These are phyloP conservation scores for Mycosphaerella sp. DNA, from an alignment of 2,329 filamentous ascomycete genomes.

Conservation along the genomic window DNA sequence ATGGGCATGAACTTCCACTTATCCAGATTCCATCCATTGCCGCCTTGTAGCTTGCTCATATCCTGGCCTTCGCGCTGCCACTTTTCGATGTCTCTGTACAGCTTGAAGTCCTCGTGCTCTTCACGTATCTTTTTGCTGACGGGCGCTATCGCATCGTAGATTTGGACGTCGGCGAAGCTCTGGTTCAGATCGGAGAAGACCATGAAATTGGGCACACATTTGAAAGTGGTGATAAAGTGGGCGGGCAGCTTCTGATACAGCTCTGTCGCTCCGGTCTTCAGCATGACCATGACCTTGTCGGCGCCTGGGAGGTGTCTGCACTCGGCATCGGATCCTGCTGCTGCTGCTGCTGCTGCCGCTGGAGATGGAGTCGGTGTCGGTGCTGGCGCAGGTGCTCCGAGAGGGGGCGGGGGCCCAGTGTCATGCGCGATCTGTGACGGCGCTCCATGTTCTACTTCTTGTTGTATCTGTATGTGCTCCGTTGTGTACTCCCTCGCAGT, in stretches of 20 bases:
- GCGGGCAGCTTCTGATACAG: slow-evolving; percentile 51
- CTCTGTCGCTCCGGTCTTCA: slow-evolving; percentile 57
- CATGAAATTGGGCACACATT: slow-evolving; percentile 42
- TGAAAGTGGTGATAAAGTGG: slow-evolving; percentile 51
- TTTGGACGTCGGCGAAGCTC: slow-evolving; percentile 38
- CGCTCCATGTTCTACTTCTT: not conserved
- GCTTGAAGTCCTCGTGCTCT: slow-evolving; percentile 32
- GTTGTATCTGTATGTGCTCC: not conserved
- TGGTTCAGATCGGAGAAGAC: slow-evolving; percentile 50
- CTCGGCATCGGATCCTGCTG: slow-evolving; percentile 1
- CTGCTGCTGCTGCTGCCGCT: not conserved
- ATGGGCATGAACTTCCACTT: slow-evolving; percentile 55
- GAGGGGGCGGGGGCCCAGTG: slow-evolving; percentile 3
- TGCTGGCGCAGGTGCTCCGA: not conserved
- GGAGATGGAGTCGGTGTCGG: not conserved
- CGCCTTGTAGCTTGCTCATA: slow-evolving; percentile 29
- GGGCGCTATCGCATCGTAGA: slow-evolving; percentile 32
- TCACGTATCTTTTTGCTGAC: slow-evolving; percentile 27
- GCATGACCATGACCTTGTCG: slow-evolving; percentile 50
- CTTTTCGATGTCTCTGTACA: slow-evolving; percentile 31
- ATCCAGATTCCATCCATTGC: slow-evolving; percentile 49
- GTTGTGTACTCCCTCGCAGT: slow-evolving; percentile 4
- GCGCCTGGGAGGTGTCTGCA: slow-evolving; percentile 31
- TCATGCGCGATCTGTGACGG: not conserved
- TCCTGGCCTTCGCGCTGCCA: slow-evolving; percentile 32